These are phyloP conservation scores for Eucalyptus decipiens DNA, from an alignment of 345 rosid species.

Conservation along the genomic window DNA sequence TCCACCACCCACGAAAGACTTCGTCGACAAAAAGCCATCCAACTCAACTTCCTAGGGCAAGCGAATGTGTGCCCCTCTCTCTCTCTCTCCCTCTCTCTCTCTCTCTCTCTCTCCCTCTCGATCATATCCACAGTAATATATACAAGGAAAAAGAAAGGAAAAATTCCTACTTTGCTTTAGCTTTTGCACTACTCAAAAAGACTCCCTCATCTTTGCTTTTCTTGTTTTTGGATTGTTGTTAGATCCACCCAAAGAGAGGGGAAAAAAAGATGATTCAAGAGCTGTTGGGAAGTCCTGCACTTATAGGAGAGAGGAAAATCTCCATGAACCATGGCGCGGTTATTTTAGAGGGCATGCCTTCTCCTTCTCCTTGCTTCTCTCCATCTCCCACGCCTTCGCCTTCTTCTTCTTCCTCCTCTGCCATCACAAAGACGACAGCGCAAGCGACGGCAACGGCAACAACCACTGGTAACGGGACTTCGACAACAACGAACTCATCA, in stretches of 20 bases:
- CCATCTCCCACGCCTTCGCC: slow-evolving; percentile 9
- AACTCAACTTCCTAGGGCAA: neutral
- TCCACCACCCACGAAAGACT: neutral
- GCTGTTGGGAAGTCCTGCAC: slow-evolving; percentile 34
- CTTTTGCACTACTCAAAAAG: slow-evolving; percentile 24
- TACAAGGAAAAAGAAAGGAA: slow-evolving; percentile 12
- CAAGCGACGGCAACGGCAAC: neutral
- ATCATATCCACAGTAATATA: slow-evolving; percentile 2
- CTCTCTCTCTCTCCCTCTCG: neutral
- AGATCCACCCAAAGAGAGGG: slow-evolving; percentile 21
- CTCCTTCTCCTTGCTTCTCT: neutral
- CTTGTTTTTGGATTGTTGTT: slow-evolving; percentile 57
- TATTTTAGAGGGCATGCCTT: slow-evolving; percentile 27
- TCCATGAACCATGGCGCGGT: slow-evolving; percentile 14
- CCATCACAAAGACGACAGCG: slow-evolving; percentile 3
- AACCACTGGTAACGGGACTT: neutral
- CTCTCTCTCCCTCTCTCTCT: neutral
- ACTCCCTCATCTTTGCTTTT: slow-evolving; percentile 20
- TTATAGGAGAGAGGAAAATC: slow-evolving; percentile 28
- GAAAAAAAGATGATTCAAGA: slow-evolving; percentile 55
- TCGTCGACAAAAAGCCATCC: neutral
- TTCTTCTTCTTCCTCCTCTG: slow-evolving; percentile 11
- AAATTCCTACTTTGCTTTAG: slow-evolving; percentile 12
- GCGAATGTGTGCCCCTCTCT: neutral
- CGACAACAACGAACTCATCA: neutral